Evolutionary conservation across 148 eudicot species (phyloP), one percentile per base, ranked within the genome.

Genomic region (Arbutus unedo): DNA sequence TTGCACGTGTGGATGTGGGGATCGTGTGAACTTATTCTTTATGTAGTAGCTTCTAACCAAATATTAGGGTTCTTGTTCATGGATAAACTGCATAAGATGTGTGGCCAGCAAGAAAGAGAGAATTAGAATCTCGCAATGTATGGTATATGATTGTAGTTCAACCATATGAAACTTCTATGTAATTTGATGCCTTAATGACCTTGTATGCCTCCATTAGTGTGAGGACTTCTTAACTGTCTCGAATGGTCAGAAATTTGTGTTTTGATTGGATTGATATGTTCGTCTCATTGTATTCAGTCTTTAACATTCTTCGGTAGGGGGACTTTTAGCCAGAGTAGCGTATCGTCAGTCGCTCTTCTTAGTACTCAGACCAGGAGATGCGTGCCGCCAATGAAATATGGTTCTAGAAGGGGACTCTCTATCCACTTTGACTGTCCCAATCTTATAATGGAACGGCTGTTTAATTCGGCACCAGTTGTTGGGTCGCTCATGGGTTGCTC

Each of bases 391-490:
- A 15, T 43, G 71, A 74, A 48, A 45, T 47, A 74, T 74, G 53
- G 18, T 71, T 74, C 23, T 11, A 19, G 59, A 11, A 51, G 79
- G 19, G 2, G 43, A 6, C n/a, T 76, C 19, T 43, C 0, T 9
- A 19, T 78, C 47, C 3, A 19, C 11, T 78, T 10, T n/a, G 15
- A 47, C 50, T 44, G 14, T 73, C 45, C 14, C 11, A 19, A 18
- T 79, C 7, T 79, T 21, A 48, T 15, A 48, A 0, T 11, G 51
- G 44, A 79, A 79, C 64, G 7, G 57, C 25, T 62, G 82, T 79
- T 21, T 55, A 31, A 47, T 62, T 59, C 38, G 38, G 31, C 13
- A 43, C 2, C 6, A 43, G 31, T 66, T 66, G 23, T 66, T 47
- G 47, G 72, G 9, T 79, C 23, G 55, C 47, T 62, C 43, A 23